phyloP scores from a whole-genome alignment of 495 filamentous ascomycete genomes.

The Aspergillus steynii region DNA sequence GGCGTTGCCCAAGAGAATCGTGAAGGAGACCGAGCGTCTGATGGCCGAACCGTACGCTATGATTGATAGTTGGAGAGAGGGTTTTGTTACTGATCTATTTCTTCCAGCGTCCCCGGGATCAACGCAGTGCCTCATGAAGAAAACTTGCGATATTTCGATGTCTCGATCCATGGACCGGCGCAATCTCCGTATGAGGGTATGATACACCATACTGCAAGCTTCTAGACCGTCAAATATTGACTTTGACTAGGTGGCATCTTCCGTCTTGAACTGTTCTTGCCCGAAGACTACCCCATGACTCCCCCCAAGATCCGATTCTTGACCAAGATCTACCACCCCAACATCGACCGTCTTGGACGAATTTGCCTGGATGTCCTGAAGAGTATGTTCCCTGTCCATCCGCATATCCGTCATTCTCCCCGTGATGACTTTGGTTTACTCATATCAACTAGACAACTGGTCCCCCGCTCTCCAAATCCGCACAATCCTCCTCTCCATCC shows the following conservation, averaged over 20 bases:
- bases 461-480: slow-evolving; percentile 97
- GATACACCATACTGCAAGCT: background rate
- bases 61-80: slow-evolving; percentile 7
- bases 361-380: slow-evolving; percentile 98
- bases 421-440: background rate
- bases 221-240: background rate
- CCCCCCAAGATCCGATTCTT: slow-evolving; percentile 97
- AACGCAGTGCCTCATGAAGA: slow-evolving; percentile 98
- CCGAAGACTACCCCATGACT: slow-evolving; percentile 99
- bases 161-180: slow-evolving; percentile 91
- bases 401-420: background rate
- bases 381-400: slow-evolving; percentile 55
- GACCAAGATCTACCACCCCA: slow-evolving; percentile 98
- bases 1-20: slow-evolving; percentile 91
- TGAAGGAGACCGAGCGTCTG: slow-evolving; percentile 97
- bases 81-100: background rate
- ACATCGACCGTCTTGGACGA: slow-evolving; percentile 94
- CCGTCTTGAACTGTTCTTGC: slow-evolving; percentile 97
- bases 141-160: slow-evolving; percentile 97
- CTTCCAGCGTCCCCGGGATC: slow-evolving; percentile 84
- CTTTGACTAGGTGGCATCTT: slow-evolving; percentile 76
- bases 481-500: slow-evolving; percentile 95
- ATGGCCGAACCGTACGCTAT: slow-evolving; percentile 88
- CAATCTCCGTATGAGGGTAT: slow-evolving; percentile 94
- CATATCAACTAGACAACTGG: slow-evolving; percentile 77